Evolutionary conservation across 306 rosid species (phyloP), one percentile per base, ranked within the genome.

Genomic region (Vigna hirtella): DNA sequence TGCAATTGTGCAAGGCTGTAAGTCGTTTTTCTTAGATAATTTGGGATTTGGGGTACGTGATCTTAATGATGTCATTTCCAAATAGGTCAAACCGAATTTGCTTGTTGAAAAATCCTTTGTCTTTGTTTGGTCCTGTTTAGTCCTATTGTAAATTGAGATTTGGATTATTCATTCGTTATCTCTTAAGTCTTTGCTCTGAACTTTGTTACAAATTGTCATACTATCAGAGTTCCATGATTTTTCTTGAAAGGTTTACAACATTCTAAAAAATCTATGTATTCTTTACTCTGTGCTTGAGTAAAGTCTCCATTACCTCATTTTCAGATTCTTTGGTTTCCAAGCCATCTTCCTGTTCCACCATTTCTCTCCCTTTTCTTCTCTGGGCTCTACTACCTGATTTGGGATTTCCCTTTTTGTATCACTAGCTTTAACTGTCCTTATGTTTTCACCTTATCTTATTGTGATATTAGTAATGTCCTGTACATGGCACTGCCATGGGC

Each of bases 41-140:
- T 71, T 71, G 49, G 65, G 64, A 52, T 52, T 71, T 30, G 34
- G 18, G 49, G 9, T n/a, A 52, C 50, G 12, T 12, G 24, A 70
- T 76, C 64, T 20, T 24, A 24, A 57, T 24, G 36, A 22, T 22
- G 11, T 57, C 16, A 4, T 57, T 57, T 22, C 16, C 8, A 13
- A 11, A 22, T 57, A 32, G 4, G 8, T 24, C 34, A 57, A 57
- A 57, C 3, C 0, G 3, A 12, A 15, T 24, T 57, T 57, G 34
- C 4, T 34, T 57, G 32, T 32, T 34, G 10, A 56, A 20, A 57
- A 57, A 0, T 57, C 8, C 17, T 1, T 15, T 49, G n/a, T 10
- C 24, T 57, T 57, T 3, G 16, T 9, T 24, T 22, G 26, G 64
- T 57, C 34, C 36, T 24, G 24, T 57, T 57, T 36, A 6, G 42